phyloP scores from a whole-genome alignment of 2,329 filamentous ascomycete species.

The Drechslerella dactyloides region DNA sequence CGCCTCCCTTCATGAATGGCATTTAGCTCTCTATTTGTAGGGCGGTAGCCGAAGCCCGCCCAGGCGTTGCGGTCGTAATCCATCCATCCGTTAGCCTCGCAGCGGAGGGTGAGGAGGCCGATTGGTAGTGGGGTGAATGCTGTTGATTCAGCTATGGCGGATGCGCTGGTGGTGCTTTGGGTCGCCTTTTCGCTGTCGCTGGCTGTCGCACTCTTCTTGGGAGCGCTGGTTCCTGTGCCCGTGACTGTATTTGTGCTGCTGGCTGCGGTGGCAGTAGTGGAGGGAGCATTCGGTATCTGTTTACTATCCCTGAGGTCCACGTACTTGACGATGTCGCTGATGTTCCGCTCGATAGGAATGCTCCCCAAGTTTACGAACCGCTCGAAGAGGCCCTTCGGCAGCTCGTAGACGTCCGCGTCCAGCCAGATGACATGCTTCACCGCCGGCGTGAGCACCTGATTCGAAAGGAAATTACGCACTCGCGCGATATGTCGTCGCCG shows the following conservation, averaged over 20 bases:
- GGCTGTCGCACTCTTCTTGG: too few species aligned
- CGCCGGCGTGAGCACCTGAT: constrained; percentile 24
- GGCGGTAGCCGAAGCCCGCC: constrained; percentile 52
- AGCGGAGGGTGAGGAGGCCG: constrained; percentile 57
- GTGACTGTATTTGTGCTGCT: neutral
- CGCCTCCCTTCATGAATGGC: constrained; percentile 51
- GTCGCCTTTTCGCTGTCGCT: too few species aligned
- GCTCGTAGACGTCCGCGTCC: constrained; percentile 58
- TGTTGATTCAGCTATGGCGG: neutral
- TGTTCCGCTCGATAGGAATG: constrained; percentile 51
- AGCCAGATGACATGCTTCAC: constrained; percentile 57
- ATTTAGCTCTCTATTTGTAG: constrained; percentile 52
- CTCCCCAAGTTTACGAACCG: constrained; percentile 56
- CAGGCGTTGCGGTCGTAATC: constrained; percentile 59
- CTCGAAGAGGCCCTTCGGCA: constrained; percentile 56
- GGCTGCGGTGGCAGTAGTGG: neutral
- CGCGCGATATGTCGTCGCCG: constrained; percentile 24
- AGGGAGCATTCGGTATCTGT: neutral
- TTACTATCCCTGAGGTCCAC: neutral
- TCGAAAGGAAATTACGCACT: constrained; percentile 19
- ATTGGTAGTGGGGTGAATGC: constrained; percentile 24
- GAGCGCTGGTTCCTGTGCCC: too few species aligned
- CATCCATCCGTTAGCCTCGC: constrained; percentile 55
- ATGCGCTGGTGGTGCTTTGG: neutral
- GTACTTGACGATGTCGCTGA: constrained; percentile 21